A percentile compares a stretch with the other conserved stretches of the same genome.
Conservation (phyloP, 2,329 filamentous ascomycete species). For the Ceratocystis colombiana region DNA sequence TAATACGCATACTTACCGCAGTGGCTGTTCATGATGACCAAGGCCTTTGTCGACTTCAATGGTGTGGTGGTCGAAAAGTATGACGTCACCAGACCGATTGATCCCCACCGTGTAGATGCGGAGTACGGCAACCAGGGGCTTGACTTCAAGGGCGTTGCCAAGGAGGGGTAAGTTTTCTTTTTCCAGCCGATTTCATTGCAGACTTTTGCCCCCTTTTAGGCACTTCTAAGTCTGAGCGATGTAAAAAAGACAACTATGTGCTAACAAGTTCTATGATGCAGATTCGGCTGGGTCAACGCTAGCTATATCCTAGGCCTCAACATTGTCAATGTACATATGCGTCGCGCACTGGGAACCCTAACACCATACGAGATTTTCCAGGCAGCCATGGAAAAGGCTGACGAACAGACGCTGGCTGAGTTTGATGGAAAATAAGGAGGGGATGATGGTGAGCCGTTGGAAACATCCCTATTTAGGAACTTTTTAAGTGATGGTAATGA, state of each 20-base stretch:
- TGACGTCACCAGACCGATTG: slow-evolving; percentile 80
- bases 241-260: slow-evolving; percentile 4
- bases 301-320: slow-evolving; percentile 91
- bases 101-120: slow-evolving; percentile 87
- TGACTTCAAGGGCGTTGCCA: slow-evolving; percentile 90
- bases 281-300: slow-evolving; percentile 98
- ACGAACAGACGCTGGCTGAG: slow-evolving; percentile 44
- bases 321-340: slow-evolving; percentile 80
- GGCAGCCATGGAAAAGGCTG: slow-evolving; percentile 51
- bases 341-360: slow-evolving; percentile 74
- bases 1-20: neutral
- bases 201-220: neutral
- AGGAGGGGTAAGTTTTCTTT: slow-evolving; percentile 67
- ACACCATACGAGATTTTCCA: slow-evolving; percentile 78
- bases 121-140: slow-evolving; percentile 96
- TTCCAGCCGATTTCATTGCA: slow-evolving; percentile 7
- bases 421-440: slow-evolving; percentile 29
- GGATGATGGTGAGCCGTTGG: neutral
- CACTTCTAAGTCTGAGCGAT: neutral
- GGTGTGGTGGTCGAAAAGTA: slow-evolving; percentile 98
- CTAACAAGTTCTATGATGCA: slow-evolving; percentile 36
- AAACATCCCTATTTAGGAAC: too few relatives aligned
- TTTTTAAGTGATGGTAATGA: too few relatives aligned
- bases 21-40: slow-evolving; percentile 97
- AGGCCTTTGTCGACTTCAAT: slow-evolving; percentile 96